These are phyloP conservation scores for Paramecium primaurelia DNA, from an alignment of 73 alveolate species.

Conservation along the genomic window DNA sequence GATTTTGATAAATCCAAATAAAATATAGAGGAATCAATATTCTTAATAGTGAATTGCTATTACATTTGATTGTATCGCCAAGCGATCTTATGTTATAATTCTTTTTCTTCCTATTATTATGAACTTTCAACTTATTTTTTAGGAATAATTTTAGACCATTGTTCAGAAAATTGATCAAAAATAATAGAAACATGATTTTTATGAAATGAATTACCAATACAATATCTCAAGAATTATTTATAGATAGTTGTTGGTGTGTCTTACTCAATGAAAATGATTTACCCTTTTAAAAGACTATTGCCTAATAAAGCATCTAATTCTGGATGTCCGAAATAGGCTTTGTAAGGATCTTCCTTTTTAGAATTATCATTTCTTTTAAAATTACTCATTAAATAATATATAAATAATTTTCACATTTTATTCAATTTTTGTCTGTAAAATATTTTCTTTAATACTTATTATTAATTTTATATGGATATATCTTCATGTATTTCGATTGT, in stretches of 20 bases:
- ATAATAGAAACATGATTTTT: background rate
- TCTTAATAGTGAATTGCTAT: background rate
- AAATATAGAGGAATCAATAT: background rate
- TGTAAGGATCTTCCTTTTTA: conserved; percentile 18
- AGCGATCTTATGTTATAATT: background rate
- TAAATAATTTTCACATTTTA: too few species aligned
- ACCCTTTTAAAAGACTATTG: background rate
- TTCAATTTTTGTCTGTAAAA: too few species aligned
- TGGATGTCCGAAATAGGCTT: conserved; percentile 35
- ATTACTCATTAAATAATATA: background rate
- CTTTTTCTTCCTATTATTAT: background rate
- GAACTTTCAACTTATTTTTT: background rate
- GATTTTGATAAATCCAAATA: background rate
- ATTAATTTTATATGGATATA: too few species aligned
- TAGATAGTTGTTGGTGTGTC: conserved; percentile 25
- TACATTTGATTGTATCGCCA: background rate
- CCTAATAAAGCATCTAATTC: conserved; percentile 19
- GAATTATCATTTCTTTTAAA: conserved; percentile 14
- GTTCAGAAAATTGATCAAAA: background rate
- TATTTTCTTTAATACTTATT: too few species aligned
- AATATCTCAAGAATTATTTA: background rate
- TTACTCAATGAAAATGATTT: background rate
- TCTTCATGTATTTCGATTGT: too few species aligned
- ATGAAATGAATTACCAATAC: conserved; percentile 15
- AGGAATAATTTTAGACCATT: background rate